Evolutionary conservation across 140 eudicot genomes (phyloP).

Genomic region (Ambrosia hybrid): DNA sequence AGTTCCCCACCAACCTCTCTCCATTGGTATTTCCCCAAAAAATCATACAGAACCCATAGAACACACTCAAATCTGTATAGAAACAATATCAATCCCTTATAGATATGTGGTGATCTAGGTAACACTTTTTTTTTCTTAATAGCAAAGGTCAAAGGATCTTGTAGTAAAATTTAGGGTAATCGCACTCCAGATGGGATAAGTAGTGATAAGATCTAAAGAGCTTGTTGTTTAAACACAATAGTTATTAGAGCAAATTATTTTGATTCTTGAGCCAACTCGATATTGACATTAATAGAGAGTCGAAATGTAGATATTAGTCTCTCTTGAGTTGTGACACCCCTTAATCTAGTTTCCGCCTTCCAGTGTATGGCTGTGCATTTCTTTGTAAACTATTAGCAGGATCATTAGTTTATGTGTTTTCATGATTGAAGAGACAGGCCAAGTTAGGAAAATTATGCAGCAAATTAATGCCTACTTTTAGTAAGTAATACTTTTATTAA

Average conservation of each 20-base stretch:
- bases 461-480: slow-evolving; percentile 1
- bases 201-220: neutral
- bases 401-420: neutral
- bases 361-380: neutral
- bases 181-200: slow-evolving; percentile 5
- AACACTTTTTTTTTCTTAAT: neutral
- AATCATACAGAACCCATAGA: neutral
- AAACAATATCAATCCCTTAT: neutral
- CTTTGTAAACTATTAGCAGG: neutral
- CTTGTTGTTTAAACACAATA: neutral
- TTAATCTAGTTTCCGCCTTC: neutral
- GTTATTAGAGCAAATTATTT: neutral
- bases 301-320: too few species aligned
- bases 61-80: neutral
- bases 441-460: slow-evolving; percentile 3
- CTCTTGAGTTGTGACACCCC: neutral
- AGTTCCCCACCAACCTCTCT: neutral
- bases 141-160: neutral
- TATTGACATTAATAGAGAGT: too few species aligned
- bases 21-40: neutral
- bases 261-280: too few species aligned
- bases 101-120: slow-evolving; percentile 3
- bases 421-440: neutral
- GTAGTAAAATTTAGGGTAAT: neutral
- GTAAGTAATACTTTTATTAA: neutral